Percentiles rank a stretch among this genome's conserved stretches.
These are phyloP conservation scores for Shiraia sp. DNA, from an alignment of 2,329 filamentous ascomycete genomes.

Conservation along the genomic window DNA sequence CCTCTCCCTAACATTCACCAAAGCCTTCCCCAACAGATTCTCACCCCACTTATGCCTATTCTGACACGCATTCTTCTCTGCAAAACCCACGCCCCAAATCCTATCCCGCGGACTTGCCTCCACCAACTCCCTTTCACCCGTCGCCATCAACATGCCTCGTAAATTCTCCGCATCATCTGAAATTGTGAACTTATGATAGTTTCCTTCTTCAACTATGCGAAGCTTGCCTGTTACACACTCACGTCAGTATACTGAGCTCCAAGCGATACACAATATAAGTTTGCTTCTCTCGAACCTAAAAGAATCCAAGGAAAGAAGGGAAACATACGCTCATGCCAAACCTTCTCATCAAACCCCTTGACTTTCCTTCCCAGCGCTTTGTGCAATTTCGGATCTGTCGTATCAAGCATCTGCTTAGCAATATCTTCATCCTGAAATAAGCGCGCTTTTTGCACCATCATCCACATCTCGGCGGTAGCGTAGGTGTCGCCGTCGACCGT, in stretches of 20 bases:
- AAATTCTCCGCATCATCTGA: constrained; percentile 49
- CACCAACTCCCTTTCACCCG: constrained; percentile 64
- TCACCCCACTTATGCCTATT: constrained; percentile 61
- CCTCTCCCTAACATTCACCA: constrained; percentile 62
- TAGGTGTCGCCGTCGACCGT: constrained; percentile 34
- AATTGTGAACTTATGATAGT: constrained; percentile 62
- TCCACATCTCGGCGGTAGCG: constrained; percentile 51
- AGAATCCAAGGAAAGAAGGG: background rate
- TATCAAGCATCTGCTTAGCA: constrained; percentile 56
- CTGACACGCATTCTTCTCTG: constrained; percentile 52
- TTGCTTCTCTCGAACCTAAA: no score
- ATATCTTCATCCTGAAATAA: constrained; percentile 48
- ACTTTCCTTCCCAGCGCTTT: constrained; percentile 62
- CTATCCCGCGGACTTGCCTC: constrained; percentile 58
- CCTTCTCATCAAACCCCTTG: constrained; percentile 53
- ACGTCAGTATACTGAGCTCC: background rate
- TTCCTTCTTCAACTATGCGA: constrained; percentile 62
- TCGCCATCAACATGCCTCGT: constrained; percentile 56
- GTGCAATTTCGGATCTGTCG: constrained; percentile 52
- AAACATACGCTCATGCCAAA: constrained; percentile 53
- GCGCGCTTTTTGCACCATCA: constrained; percentile 53
- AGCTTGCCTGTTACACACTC: constrained; percentile 47
- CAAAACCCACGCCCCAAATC: constrained; percentile 70
- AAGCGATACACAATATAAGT: background rate
- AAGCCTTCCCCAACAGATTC: constrained; percentile 66